Percentiles rank a stretch among this genome's conserved stretches.
Conservation (phyloP, 371 early-diverging fungal species). For the Mucor circinelloides region DNA sequence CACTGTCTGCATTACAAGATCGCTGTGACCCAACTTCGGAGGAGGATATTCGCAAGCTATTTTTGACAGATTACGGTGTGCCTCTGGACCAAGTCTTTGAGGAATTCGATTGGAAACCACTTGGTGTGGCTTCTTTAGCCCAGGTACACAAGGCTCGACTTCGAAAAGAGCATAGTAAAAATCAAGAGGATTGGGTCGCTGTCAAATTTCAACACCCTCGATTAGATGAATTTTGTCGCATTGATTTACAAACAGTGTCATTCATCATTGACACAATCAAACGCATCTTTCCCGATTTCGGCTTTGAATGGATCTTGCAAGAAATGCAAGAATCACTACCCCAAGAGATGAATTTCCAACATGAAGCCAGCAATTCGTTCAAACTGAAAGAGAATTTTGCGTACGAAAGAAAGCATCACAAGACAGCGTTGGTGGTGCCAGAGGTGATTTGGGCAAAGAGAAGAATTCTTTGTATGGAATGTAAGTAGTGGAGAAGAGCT, state of each 20-base stretch:
- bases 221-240: slow-evolving; percentile 70
- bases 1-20: slow-evolving; percentile 85
- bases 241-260: slow-evolving; percentile 82
- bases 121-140: slow-evolving; percentile 87
- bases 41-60: slow-evolving; percentile 68
- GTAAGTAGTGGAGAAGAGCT: slow-evolving; percentile 38
- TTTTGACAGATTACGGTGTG: slow-evolving; percentile 70
- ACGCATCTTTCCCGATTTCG: slow-evolving; percentile 85
- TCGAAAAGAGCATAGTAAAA: slow-evolving; percentile 33
- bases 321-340: slow-evolving; percentile 88
- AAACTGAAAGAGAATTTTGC: slow-evolving; percentile 66
- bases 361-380: slow-evolving; percentile 79
- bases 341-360: slow-evolving; percentile 83
- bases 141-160: slow-evolving; percentile 83
- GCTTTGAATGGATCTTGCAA: slow-evolving; percentile 88
- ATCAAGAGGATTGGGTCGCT: slow-evolving; percentile 69
- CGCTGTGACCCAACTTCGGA: slow-evolving; percentile 72
- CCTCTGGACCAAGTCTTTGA: slow-evolving; percentile 66
- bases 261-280: slow-evolving; percentile 66
- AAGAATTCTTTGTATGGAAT: slow-evolving; percentile 80
- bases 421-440: slow-evolving; percentile 63
- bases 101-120: slow-evolving; percentile 72
- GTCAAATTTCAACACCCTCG: slow-evolving; percentile 93
- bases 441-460: slow-evolving; percentile 67
- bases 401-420: slow-evolving; percentile 19